Evolutionary conservation across 108 stramenopile species (phyloP), one percentile per base, ranked within the genome.

Genomic region (Cyclotella atomus): DNA sequence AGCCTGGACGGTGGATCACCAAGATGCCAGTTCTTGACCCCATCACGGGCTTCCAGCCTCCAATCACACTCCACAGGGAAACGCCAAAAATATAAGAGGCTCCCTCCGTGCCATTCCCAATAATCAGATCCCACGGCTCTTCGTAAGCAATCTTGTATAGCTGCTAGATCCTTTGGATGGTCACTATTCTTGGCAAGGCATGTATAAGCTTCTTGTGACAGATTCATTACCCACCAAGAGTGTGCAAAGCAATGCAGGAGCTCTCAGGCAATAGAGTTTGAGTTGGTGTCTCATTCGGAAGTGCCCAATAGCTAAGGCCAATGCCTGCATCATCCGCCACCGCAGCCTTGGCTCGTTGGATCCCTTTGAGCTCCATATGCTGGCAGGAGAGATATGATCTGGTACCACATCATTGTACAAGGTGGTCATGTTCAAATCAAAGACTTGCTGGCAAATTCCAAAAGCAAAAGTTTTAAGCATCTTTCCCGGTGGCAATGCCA

Each of bases 51-150:
- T 19, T 52, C 65, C 21, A 20, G n/a, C 28, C 35, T 52, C 47
- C 46, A 47, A 7, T 38, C 60, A 24, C 43, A 75, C 47, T 53
- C 67, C 17, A 27, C 19, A 44, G 82, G 82, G 64, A 77, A 84
- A 14, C 68, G 21, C 83, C 83, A 84, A 64, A 70, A 73, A 36
- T 79, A 70, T 15, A 62, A 53, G 15, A 47, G 30, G 25, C 70
- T 71, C 2, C 83, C 83, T 14, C 57, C 45, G n/a, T 75, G 46
- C 83, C 78, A 84, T 9, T 71, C 68, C 76, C 76, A 83, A 62
- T 68, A 83, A 25, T 57, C 54, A 5, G 81, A 38, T 17, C 25
- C 59, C 6, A 38, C 47, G 30, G 61, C 54, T 0, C 75, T 1
- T 2, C 24, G 14, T 3, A 72, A 16, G 25, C 62, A 70, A 10